Evolutionary conservation across 768 basidiomycete species (phyloP).

Genomic region (Daedaleopsis sinensis): DNA sequence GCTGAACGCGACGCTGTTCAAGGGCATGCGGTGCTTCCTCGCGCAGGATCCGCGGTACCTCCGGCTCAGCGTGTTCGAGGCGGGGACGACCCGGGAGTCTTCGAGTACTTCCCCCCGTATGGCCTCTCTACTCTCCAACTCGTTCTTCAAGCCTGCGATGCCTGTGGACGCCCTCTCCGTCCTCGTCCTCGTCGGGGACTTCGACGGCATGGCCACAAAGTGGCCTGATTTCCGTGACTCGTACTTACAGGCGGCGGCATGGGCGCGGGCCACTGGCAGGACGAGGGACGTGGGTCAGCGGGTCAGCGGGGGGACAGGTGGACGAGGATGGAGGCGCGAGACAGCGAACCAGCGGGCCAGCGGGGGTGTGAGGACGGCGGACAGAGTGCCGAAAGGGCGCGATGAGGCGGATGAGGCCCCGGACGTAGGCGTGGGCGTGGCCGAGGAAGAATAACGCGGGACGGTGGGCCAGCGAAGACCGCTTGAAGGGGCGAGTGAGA

Average conservation of each 20-base stretch:
- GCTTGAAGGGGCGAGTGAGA: too few relatives aligned
- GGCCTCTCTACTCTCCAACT: slow-evolving; percentile 21
- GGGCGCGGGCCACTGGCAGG: too few relatives aligned
- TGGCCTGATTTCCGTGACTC: slow-evolving; percentile 30
- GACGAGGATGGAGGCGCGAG: too few relatives aligned
- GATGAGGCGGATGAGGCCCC: too few relatives aligned
- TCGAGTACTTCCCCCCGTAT: slow-evolving; percentile 17
- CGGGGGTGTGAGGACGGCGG: too few relatives aligned
- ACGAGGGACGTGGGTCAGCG: too few relatives aligned
- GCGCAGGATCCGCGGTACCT: slow-evolving; percentile 82
- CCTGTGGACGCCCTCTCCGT: slow-evolving; percentile 30
- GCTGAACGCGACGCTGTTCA: slow-evolving; percentile 75
- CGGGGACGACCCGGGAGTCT: slow-evolving; percentile 38
- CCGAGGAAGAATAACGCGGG: too few relatives aligned
- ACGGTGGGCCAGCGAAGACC: too few relatives aligned
- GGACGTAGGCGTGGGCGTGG: too few relatives aligned
- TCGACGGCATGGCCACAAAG: slow-evolving; percentile 24
- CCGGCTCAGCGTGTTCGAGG: slow-evolving; percentile 73
- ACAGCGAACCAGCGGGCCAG: too few relatives aligned
- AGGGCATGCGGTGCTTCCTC: slow-evolving; percentile 72
- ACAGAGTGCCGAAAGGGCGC: too few relatives aligned
- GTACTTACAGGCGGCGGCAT: slow-evolving; percentile 42
- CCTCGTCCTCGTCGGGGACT: slow-evolving; percentile 34
- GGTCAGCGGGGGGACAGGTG: too few relatives aligned
- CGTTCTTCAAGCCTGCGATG: slow-evolving; percentile 24